Percentiles rank a stretch among this genome's conserved stretches.
Conservation (phyloP, 2,329 filamentous ascomycete genomes). For the Cordyceps javanica region DNA sequence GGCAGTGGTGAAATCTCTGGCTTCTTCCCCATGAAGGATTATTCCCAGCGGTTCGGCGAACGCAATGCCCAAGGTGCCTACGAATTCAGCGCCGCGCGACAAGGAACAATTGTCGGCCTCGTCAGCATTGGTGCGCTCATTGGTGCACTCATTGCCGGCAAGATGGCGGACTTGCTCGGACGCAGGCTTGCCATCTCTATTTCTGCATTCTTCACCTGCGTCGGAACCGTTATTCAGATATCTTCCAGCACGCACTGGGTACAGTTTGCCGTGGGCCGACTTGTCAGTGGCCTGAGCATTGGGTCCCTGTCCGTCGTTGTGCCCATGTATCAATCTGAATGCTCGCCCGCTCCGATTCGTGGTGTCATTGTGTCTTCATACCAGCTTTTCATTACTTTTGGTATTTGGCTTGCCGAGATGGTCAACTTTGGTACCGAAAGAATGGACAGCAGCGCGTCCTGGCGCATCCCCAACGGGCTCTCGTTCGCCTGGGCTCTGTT, state of each 20-base stretch:
- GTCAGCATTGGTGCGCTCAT: constrained; percentile 54
- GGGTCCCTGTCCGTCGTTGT: constrained; percentile 58
- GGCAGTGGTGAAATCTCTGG: constrained; percentile 53
- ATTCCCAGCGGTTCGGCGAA: constrained; percentile 46
- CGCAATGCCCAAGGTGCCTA: constrained; percentile 31
- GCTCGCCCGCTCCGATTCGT: constrained; percentile 56
- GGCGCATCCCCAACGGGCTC: constrained; percentile 57
- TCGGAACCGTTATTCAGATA: constrained; percentile 60
- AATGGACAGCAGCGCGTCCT: constrained; percentile 42
- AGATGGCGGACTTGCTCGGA: constrained; percentile 55
- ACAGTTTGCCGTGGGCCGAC: constrained; percentile 58
- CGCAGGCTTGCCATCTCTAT: constrained; percentile 56
- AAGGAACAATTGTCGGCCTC: constrained; percentile 59
- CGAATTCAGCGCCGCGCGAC: constrained; percentile 50
- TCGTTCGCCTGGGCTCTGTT: constrained; percentile 49
- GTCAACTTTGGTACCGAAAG: constrained; percentile 55
- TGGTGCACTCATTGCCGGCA: constrained; percentile 52
- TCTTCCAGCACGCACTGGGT: constrained; percentile 51
- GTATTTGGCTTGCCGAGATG: constrained; percentile 54
- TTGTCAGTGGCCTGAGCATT: constrained; percentile 61
- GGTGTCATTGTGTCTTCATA: constrained; percentile 59
- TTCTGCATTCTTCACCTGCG: constrained; percentile 55
- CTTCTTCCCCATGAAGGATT: constrained; percentile 56
- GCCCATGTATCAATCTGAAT: constrained; percentile 65
- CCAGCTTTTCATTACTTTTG: constrained; percentile 64